A percentile compares a stretch with the other conserved stretches of the same genome.
Conservation (phyloP, 345 rosid genomes). For the Melaleuca alternifolia region DNA sequence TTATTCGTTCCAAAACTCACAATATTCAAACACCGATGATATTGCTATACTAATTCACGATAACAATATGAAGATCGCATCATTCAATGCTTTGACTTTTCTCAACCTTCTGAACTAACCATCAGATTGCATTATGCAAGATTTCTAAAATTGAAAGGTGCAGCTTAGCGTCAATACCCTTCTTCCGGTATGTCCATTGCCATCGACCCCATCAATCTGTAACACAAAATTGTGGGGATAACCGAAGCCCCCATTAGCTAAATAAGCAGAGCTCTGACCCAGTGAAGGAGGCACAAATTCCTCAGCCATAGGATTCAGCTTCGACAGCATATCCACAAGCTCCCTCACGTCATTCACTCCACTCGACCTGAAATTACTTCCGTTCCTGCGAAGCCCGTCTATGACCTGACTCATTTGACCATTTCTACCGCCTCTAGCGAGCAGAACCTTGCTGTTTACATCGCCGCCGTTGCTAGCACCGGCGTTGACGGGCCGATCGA, state of each 20-base stretch:
- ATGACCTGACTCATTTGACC: constrained; percentile 8
- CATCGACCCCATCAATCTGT: constrained; percentile 33
- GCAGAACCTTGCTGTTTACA: constrained; percentile 8
- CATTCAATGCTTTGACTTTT: neutral
- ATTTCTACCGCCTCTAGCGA: constrained; percentile 15
- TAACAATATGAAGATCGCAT: neutral
- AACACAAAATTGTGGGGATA: constrained; percentile 42
- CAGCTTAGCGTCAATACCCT: constrained; percentile 38
- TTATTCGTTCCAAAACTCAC: neutral
- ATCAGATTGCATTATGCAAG: neutral
- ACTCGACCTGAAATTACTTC: constrained; percentile 4
- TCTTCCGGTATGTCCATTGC: constrained; percentile 40
- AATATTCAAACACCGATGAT: neutral
- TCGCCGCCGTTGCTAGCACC: neutral
- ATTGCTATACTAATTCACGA: neutral
- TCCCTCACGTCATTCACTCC: constrained; percentile 53
- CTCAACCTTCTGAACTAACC: neutral
- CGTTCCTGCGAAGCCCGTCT: constrained; percentile 6
- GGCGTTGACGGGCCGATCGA: neutral
- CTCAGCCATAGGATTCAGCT: constrained; percentile 92
- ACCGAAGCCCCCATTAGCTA: constrained; percentile 43
- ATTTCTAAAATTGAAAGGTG: neutral
- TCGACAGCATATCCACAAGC: constrained; percentile 73
- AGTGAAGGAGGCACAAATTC: constrained; percentile 91
- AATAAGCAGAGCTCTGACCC: constrained; percentile 10